Evolutionary conservation across 257 asterid genomes (phyloP).

Genomic region (Primulina eburnea): DNA sequence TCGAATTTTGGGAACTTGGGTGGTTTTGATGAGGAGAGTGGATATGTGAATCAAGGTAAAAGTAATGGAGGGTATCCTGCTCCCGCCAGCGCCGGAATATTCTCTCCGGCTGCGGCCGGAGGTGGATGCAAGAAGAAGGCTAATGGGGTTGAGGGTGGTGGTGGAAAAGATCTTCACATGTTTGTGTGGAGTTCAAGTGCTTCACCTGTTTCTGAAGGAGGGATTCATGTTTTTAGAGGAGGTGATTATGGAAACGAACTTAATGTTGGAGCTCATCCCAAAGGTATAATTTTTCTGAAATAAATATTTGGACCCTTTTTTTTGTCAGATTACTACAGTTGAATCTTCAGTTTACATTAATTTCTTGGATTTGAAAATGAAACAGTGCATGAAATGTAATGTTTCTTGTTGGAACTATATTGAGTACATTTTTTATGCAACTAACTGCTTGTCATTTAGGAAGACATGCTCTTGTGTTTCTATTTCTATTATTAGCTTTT

Average conservation of each 20-base stretch:
- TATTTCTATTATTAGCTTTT: slow-evolving; percentile 26
- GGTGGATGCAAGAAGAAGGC: slow-evolving; percentile 54
- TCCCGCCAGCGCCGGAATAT: slow-evolving; percentile 70
- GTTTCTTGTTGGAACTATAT: slow-evolving; percentile 28
- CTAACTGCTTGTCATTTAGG: slow-evolving; percentile 37
- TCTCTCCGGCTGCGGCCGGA: slow-evolving; percentile 71
- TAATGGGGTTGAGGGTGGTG: slow-evolving; percentile 55
- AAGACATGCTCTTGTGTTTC: slow-evolving; percentile 20
- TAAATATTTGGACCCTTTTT: slow-evolving; percentile 6
- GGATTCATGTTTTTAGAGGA: slow-evolving; percentile 91
- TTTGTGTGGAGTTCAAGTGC: slow-evolving; percentile 99
- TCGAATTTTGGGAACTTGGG: slow-evolving; percentile 47
- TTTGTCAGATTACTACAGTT: background rate
- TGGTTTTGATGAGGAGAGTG: slow-evolving; percentile 54
- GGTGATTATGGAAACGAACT: slow-evolving; percentile 66
- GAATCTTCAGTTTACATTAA: background rate
- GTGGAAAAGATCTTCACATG: slow-evolving; percentile 86
- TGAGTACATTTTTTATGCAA: slow-evolving; percentile 25
- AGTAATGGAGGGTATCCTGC: slow-evolving; percentile 69
- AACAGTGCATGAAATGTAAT: slow-evolving; percentile 6
- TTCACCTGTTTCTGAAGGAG: slow-evolving; percentile 96
- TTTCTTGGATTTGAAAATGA: slow-evolving; percentile 11
- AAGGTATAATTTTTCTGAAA: slow-evolving; percentile 44
- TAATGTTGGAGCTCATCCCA: slow-evolving; percentile 75
- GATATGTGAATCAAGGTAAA: slow-evolving; percentile 41